phyloP scores from a whole-genome alignment of 257 asterid genomes.

The Coffea eugenioides region DNA sequence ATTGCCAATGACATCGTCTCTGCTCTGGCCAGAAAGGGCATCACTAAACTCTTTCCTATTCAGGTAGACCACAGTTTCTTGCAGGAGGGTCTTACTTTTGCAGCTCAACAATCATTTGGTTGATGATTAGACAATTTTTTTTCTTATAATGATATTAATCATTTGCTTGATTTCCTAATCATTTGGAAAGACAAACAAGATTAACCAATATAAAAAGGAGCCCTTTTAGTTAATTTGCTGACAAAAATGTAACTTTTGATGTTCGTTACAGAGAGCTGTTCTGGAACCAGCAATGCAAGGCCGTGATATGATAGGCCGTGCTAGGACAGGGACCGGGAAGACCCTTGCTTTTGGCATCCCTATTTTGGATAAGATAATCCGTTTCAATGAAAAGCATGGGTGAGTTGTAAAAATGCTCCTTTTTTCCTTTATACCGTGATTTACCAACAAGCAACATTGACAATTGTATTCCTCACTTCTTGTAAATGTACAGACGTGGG shows the following conservation, averaged over 20 bases:
- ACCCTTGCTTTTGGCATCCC: constrained; percentile 88
- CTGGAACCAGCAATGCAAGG: constrained; percentile 95
- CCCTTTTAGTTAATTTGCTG: not conserved
- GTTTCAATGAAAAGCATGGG: constrained; percentile 76
- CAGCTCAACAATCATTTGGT: not conserved
- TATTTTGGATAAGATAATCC: constrained; percentile 64
- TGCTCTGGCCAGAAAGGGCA: constrained; percentile 64
- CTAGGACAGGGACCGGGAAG: constrained; percentile 95
- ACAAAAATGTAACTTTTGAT: not conserved
- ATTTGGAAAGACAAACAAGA: too few species aligned
- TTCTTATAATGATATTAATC: too few species aligned
- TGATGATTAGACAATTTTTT: not conserved
- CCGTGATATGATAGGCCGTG: constrained; percentile 91
- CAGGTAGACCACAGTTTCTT: constrained; percentile 46
- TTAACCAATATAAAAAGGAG: too few species aligned
- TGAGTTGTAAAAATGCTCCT: constrained; percentile 24
- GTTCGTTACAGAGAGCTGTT: constrained; percentile 57
- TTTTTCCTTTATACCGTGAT: not conserved
- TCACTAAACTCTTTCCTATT: constrained; percentile 82
- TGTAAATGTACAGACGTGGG: constrained; percentile 53
- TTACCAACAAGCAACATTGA: not conserved
- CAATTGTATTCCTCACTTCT: not conserved
- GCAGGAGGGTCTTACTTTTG: too few species aligned
- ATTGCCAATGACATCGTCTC: constrained; percentile 60
- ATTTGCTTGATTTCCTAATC: too few species aligned